These are phyloP conservation scores for Pseudogymnoascus sp. DNA, from an alignment of 2,329 filamentous ascomycete species.

Conservation along the genomic window DNA sequence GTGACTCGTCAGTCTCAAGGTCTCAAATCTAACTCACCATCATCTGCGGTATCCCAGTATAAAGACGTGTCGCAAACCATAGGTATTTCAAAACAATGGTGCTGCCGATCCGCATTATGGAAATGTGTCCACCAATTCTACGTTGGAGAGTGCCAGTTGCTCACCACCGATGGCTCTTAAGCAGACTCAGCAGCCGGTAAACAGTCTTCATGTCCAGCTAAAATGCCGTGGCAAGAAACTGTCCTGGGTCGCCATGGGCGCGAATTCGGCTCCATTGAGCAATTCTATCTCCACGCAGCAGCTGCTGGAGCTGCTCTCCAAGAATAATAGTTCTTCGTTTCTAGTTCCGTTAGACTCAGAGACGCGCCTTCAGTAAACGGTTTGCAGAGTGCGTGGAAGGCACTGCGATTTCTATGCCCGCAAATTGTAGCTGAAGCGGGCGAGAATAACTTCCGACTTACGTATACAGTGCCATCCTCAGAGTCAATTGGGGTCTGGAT, in stretches of 20 bases:
- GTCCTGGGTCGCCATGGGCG: not conserved
- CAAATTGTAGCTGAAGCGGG: not conserved
- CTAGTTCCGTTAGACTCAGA: not conserved
- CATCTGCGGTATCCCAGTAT: not conserved
- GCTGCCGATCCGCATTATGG: not conserved
- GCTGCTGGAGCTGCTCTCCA: not conserved
- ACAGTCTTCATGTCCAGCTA: not conserved
- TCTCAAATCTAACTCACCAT: not conserved
- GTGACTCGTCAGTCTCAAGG: not conserved
- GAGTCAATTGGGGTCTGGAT: not conserved
- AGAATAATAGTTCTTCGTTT: not conserved
- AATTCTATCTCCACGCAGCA: not conserved
- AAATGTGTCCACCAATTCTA: not conserved
- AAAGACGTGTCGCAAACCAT: not conserved
- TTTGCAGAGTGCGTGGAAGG: not conserved
- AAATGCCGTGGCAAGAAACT: not conserved
- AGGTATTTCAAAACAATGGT: not conserved
- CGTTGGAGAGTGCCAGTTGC: not conserved
- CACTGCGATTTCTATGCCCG: not conserved
- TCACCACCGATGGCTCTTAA: no score
- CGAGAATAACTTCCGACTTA: not conserved
- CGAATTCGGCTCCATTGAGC: not conserved
- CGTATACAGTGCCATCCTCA: not conserved
- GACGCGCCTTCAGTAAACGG: not conserved
- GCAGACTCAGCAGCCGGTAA: no score